Base-by-base conservation (phyloP, 768 basidiomycete genomes). In the Kockovaella imperatae region DNA sequence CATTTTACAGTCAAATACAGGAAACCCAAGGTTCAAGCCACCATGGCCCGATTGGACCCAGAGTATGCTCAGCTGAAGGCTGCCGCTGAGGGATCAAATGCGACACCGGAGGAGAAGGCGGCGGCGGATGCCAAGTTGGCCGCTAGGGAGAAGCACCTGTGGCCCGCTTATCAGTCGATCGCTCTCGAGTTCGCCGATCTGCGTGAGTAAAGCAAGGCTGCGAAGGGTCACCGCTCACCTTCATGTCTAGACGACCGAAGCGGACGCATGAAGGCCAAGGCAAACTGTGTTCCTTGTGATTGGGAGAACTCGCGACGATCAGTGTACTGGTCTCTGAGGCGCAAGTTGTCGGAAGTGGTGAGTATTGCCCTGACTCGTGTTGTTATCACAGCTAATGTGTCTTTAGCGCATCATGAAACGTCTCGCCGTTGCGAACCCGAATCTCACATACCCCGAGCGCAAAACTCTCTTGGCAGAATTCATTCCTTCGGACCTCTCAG, bases 261-360 rank as follows among this genome's bases (percentile, higher is more conserved):
- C 36, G 90, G 90, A 40, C 87, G 91, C 39, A 93, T 95, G 90
- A 87, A 95, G 73, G 91, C 91, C 23, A 96, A 96, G 74, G 89
- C 87, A 15, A 91, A 91, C 57, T 91, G 91, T 6, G 84, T 83
- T 53, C 77, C 87, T 17, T 77, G 81, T 24, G 79, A 82, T 38
- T 96, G 91, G 91, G 87, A 86, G 72, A 78, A 86, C 44, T 81
- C 90, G 47, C 83, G 88, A 50, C 80, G 89, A 52, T 78, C 82
- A 65, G 91, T 96, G 78, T 93, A 93, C 74, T 95, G 89, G 90
- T 81, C 86, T 35, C 77, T 87, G 25, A 84, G 91, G 39, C 45
- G 67, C 24, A 62, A 69, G 42, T 47, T 71, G 40, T 64, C 64
- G 53, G 70, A 73, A 53, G 57, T 59, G 39, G 54, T 55, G 35